Base-by-base conservation (phyloP, 2,329 filamentous ascomycete genomes). In the Lasiodiplodia hormozganensis region DNA sequence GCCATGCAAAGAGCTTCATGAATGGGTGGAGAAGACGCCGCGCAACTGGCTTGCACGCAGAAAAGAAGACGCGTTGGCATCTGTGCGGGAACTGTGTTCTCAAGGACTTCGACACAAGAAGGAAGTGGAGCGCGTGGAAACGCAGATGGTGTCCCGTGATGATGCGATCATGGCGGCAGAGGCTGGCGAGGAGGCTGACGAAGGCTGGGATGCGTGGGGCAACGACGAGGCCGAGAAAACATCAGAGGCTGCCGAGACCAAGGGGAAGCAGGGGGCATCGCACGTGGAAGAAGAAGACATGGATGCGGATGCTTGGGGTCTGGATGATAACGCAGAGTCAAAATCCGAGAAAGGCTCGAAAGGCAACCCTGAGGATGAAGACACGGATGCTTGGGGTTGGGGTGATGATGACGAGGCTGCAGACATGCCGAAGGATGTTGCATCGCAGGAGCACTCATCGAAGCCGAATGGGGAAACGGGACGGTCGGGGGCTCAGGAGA, bases 11-110 rank as follows among this genome's bases (percentile, higher is more conserved):
- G 87, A 90, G 38, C 81, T 99, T 47, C 85, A 87, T 54, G 88
- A 92, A 28, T 99, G 96, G 95, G 89, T 93, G 0, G 87, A 90
- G 51, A 89, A 90, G 70, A 91, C 93, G 0, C 92, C 94, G 0
- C 88, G 89, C 68, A 89, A 93, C 31, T 99, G 96, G 96, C 85
- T 98, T 16, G 88, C 88, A 2, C 95, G 93, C 76, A 91, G 94
- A 72, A 89, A 92, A 74, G 94, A 97, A 74, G 89, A 86, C 40
- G 90, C 93, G 0, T 85, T 99, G 28, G 90, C 94, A 70, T 86
- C 87, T 40, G 89, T 96, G 14, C 88, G 96, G 28, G 86, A 81
- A 23, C 87, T 90, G 56, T 85, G 97, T 2, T 85, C 89, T 3
- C 82, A 83, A 64, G 92, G 91, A 10, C 85, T 95, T 49, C 89